Conservation (phyloP, 805 yeast species). For the Candida chauliodis region DNA sequence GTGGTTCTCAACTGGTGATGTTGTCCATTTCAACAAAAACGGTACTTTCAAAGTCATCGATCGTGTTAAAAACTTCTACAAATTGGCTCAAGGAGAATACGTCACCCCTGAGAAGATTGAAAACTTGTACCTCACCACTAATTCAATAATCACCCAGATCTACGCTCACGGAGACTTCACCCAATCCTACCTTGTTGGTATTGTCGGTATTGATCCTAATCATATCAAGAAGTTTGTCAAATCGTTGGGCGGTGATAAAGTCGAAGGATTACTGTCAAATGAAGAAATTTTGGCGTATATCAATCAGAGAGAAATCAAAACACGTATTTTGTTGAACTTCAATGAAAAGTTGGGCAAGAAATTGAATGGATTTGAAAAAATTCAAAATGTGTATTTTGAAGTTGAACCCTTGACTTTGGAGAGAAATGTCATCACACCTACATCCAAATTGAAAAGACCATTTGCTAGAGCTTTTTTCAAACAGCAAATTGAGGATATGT, state of each 20-base stretch:
- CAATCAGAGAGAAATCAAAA: constrained; percentile 31
- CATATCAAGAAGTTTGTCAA: constrained; percentile 21
- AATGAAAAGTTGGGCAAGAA: constrained; percentile 28
- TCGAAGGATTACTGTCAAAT: constrained; percentile 14
- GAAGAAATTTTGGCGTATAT: constrained; percentile 24
- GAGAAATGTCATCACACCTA: constrained; percentile 65
- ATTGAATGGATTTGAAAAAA: constrained; percentile 60
- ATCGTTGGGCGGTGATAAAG: constrained; percentile 13
- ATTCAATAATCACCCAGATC: constrained; percentile 49
- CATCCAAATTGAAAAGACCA: constrained; percentile 49
- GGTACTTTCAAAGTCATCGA: constrained; percentile 63
- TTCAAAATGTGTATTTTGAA: constrained; percentile 51
- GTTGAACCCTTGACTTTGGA: constrained; percentile 62
- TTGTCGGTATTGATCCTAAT: constrained; percentile 56
- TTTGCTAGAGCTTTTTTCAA: constrained; percentile 24
- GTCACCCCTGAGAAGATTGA: constrained; percentile 76
- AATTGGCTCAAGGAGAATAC: constrained; percentile 52
- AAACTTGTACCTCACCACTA: constrained; percentile 52
- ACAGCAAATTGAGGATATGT: constrained; percentile 22
- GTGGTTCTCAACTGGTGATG: constrained; percentile 62
- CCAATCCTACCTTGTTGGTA: constrained; percentile 53
- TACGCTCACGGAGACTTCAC: constrained; percentile 65
- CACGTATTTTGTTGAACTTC: constrained; percentile 32
- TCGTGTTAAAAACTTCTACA: constrained; percentile 77
- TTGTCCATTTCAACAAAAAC: constrained; percentile 22